Base-by-base conservation (phyloP, 2,329 filamentous ascomycete genomes). In the Aspergillus sp. region DNA sequence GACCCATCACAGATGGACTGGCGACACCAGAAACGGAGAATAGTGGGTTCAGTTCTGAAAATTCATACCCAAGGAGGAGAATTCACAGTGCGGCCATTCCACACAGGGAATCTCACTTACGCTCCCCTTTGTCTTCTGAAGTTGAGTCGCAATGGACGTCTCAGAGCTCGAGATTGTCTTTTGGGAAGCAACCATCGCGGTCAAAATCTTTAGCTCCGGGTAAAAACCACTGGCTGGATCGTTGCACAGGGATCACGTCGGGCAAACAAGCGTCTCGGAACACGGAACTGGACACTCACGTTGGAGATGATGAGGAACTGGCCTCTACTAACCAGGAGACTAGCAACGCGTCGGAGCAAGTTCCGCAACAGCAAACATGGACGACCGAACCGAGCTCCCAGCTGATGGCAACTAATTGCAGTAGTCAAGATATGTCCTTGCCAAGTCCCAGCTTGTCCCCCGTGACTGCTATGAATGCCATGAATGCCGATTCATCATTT, bases 381-480 rank as follows among this genome's bases (percentile, higher is more conserved):
- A 19, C 51, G 6, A 32, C 53, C 4, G 61, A 61, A 19, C 48
- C 54, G 2, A 40, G 52, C 4, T 56, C 63, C 12, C 63, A 61
- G 38, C 71, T 77, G 7, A 71, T 71, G 33, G 69, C 69, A 42
- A 75, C 90, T 43, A 83, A 89, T 84, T 46, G 80, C 82, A 19
- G 19, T 47, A 82, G 84, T 35, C 86, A 93, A 64, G 91, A 96
- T 72, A 88, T 88, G 53, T 96, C 88, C 68, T 75, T 98, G 51
- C 93, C 93, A 44, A 98, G 93, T 65, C 93, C 93, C 32, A 90
- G 93, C 60, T 72, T 98, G 47, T 98, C 93, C 28, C 93, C 93
- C 3, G 81, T 85, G 35, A 94, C 91, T 4, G 80, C 94, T 49
- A 88, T 57, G 86, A 91, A 56, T 75, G 75, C 61, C 61, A 57